Evolutionary conservation across 345 rosid genomes (phyloP).

Genomic region (Lenwebbia sp.): DNA sequence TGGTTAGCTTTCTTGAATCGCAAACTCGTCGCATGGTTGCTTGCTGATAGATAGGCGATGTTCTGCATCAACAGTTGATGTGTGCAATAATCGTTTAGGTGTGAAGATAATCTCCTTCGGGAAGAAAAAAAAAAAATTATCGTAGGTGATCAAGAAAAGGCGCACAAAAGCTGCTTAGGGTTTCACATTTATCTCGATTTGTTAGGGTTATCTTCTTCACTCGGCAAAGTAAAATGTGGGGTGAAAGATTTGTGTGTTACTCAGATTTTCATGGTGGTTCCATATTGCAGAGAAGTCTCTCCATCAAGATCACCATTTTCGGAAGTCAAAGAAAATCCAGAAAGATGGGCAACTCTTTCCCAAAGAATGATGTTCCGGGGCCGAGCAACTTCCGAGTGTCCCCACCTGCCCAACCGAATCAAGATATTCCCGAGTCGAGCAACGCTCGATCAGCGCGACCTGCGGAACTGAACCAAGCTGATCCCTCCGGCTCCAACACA

Average conservation of each 20-base stretch:
- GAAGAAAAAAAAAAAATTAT: too few relatives aligned
- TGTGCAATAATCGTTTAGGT: neutral
- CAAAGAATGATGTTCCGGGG: neutral
- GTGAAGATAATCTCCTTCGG: neutral
- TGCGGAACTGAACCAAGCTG: neutral
- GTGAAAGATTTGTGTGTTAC: neutral
- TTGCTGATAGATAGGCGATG: neutral
- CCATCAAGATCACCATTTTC: neutral
- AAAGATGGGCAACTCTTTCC: neutral
- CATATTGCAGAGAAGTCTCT: neutral
- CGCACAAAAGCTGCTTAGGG: neutral
- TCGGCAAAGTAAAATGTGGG: neutral
- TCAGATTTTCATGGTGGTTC: neutral
- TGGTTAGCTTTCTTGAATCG: neutral
- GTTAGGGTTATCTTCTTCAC: neutral
- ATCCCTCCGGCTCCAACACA: neutral
- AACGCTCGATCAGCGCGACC: neutral
- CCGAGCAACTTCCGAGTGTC: neutral
- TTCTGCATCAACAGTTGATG: neutral
- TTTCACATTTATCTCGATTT: neutral
- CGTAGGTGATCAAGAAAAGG: neutral
- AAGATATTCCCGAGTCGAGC: neutral
- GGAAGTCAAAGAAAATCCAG: neutral
- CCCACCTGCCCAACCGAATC: neutral
- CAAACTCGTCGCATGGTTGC: neutral